Percentiles rank a stretch among this genome's conserved stretches.
phyloP scores from a whole-genome alignment of 2,329 filamentous ascomycete genomes.

The Trichophyton simii region DNA sequence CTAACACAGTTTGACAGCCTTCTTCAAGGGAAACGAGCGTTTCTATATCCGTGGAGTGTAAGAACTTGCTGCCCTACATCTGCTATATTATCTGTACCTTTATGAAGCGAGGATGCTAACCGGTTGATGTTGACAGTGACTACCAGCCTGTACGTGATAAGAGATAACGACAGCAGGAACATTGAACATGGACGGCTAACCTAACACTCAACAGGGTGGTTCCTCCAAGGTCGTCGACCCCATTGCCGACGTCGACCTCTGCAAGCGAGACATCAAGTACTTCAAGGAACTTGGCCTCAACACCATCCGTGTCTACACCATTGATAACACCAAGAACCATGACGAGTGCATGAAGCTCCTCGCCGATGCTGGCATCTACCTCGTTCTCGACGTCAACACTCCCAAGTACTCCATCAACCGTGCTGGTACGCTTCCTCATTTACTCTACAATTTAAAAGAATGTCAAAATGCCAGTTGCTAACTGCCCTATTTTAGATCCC shows the following conservation, averaged over 20 bases:
- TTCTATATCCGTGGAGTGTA: conserved; percentile 40
- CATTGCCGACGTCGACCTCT: conserved; percentile 56
- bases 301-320: conserved; percentile 81
- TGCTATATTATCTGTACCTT: neutral
- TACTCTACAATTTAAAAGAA: neutral
- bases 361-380: conserved; percentile 76
- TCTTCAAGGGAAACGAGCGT: conserved; percentile 49
- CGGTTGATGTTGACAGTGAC: conserved; percentile 40
- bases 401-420: conserved; percentile 82
- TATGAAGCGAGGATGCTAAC: conserved; percentile 8
- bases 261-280: conserved; percentile 65
- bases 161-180: neutral
- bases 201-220: conserved; percentile 33
- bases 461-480: neutral
- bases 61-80: neutral
- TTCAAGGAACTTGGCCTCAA: conserved; percentile 84
- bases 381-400: conserved; percentile 86
- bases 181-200: neutral
- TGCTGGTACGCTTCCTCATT: conserved; percentile 15
- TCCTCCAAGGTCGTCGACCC: conserved; percentile 56
- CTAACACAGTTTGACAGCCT: conserved; percentile 30
- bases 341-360: conserved; percentile 74
- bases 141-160: conserved; percentile 45
- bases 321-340: conserved; percentile 74
- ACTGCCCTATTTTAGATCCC: conserved; percentile 37